Evolutionary conservation across 1,284 basidiomycete genomes (phyloP).

Genomic region (Apiotrichum domesticum): DNA sequence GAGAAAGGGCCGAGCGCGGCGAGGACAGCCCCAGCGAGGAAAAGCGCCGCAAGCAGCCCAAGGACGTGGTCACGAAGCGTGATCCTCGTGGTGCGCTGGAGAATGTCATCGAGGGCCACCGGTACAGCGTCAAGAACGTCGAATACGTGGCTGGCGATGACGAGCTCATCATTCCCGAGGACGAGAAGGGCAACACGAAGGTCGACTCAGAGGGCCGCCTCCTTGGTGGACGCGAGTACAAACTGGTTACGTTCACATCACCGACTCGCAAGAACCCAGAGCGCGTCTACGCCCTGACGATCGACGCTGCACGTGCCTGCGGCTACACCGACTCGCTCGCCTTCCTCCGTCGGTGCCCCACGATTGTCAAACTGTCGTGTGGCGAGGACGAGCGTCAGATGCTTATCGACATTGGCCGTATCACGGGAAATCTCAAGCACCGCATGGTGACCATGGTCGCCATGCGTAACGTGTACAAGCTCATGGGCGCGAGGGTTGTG

Average conservation of each 20-base stretch:
- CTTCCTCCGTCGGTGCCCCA: constrained; percentile 85
- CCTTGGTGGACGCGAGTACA: constrained; percentile 79
- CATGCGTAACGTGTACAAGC: constrained; percentile 86
- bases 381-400: constrained; percentile 83
- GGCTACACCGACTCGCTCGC: constrained; percentile 95
- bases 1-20: constrained; percentile 35
- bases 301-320: constrained; percentile 90
- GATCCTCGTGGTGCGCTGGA: constrained; percentile 22
- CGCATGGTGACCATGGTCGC: constrained; percentile 90
- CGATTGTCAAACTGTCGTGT: constrained; percentile 82
- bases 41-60: not conserved
- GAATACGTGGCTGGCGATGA: constrained; percentile 77
- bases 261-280: constrained; percentile 70
- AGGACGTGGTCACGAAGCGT: constrained; percentile 8
- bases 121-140: constrained; percentile 57
- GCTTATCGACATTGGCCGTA: constrained; percentile 78
- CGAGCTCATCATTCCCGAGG: constrained; percentile 75
- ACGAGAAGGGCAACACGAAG: constrained; percentile 84
- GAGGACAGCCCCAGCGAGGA: constrained; percentile 24
- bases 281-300: constrained; percentile 87
- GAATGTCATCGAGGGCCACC: constrained; percentile 20
- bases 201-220: constrained; percentile 78
- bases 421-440: constrained; percentile 80
- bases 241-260: constrained; percentile 77
- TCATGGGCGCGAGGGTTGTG: constrained; percentile 86